A percentile compares a stretch with the other conserved stretches of the same genome.
Evolutionary conservation across 768 basidiomycete genomes (phyloP).

Genomic region (Naganishia antarctica): DNA sequence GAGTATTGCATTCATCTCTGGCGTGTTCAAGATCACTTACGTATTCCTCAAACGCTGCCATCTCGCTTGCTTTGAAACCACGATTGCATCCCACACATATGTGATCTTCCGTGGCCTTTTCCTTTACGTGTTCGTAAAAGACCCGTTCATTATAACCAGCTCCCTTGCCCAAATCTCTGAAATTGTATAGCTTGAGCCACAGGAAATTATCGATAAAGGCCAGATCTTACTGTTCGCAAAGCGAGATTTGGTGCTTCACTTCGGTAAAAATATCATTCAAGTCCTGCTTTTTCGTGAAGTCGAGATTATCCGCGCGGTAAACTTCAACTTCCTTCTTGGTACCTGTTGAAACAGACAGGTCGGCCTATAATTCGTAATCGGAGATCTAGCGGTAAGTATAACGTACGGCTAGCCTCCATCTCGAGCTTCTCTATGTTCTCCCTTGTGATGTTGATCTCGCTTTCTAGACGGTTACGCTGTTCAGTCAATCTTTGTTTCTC

Average conservation of each 20-base stretch:
- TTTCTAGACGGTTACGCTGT: slow-evolving; percentile 30
- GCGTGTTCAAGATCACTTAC: slow-evolving; percentile 53
- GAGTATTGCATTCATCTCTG: background rate
- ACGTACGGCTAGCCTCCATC: slow-evolving; percentile 21
- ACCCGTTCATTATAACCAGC: slow-evolving; percentile 25
- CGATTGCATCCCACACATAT: slow-evolving; percentile 74
- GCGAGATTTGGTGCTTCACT: background rate
- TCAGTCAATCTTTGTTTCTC: slow-evolving; percentile 61
- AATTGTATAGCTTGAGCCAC: too few species aligned
- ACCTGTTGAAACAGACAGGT: background rate
- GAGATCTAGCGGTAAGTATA: background rate
- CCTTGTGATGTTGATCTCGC: slow-evolving; percentile 31
- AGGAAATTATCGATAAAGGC: too few species aligned
- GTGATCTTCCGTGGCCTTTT: slow-evolving; percentile 60
- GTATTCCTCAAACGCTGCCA: slow-evolving; percentile 64
- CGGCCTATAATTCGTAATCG: background rate
- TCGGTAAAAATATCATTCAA: background rate
- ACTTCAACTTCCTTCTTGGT: slow-evolving; percentile 15
- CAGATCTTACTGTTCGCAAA: slow-evolving; percentile 2
- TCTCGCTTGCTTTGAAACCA: slow-evolving; percentile 57
- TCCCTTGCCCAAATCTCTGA: background rate
- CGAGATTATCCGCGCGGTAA: background rate
- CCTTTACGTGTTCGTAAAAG: slow-evolving; percentile 56
- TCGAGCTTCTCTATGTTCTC: slow-evolving; percentile 31
- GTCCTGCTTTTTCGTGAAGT: background rate